Evolutionary conservation across 768 basidiomycete species (phyloP), one percentile per base, ranked within the genome.

Genomic region (Lepiota venenata): DNA sequence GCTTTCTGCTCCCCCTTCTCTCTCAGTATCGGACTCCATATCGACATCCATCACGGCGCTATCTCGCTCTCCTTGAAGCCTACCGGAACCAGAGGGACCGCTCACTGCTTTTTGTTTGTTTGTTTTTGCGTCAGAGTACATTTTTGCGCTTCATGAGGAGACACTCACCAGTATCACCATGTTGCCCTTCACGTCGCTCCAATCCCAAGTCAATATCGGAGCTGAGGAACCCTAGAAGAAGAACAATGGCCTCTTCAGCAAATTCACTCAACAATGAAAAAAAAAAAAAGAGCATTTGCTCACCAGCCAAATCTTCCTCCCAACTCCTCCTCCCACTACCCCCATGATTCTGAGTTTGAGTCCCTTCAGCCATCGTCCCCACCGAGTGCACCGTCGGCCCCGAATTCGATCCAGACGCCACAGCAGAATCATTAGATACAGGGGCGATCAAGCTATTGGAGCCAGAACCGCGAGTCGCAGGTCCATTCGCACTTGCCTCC

Each of bases 21-120:
- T 47, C 29, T 55, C 53, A 39, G 39, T 35, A 47, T 55, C 53
- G 32, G 53, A 55, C 15, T 55, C 53, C 53, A 54, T 54, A 40
- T 48, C 53, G 16, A 55, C 40, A 8, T 55, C 46, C 38, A 47
- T 55, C 22, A 41, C 45, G 18, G 6, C 20, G 42, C 9, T 43
- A 4, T 40, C 52, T 12, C 20, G 32, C 2, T 29, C 18, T 16
- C 32, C 10, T 35, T 11, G 32, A 4, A 20, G 21, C 10, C 38
- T 20, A 9, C 14, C 5, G 11, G 25, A 6, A 7, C 46, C 20
- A 22, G n/a, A 8, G n/a, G 20, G 9, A 2, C 18, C n/a, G 21
- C 16, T 25, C 21, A 14, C 29, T 18, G 29, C 29, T 45, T 16
- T 21, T 25, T 25, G 25, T 25, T 25, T 25, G 25, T n/a, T n/a